Evolutionary conservation across 2,329 filamentous ascomycete genomes (phyloP), one percentile per base, ranked within the genome.

Genomic region (Neopestalotiopsis rosae): DNA sequence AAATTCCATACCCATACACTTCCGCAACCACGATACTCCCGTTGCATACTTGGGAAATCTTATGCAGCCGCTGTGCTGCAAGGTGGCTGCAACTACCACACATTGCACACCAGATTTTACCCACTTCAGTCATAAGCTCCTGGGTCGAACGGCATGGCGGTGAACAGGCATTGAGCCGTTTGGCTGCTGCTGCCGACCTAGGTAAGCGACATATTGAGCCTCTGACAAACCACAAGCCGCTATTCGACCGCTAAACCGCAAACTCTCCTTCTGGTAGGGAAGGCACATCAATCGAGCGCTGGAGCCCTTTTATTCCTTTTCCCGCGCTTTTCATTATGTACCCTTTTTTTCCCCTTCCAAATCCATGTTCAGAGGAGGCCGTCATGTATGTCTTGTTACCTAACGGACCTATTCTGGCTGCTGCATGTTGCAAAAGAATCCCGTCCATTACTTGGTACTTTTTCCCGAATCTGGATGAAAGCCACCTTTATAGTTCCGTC

Each of bases 161-260:
- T 79, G 77, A 79, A 73, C 73, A 77, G 77, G 77, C 75, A 77
- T 74, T 69, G 72, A 79, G 77, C 76, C 77, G 78, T 79, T 79
- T 79, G 78, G 78, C 74, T 76, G 59, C 32, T 62, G 59, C 59
- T 17, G 13, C 59, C 59, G 59, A 71, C 64, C 65, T 72, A 69
- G 72, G 72, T 75, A 75, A 74, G 71, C 70, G 71, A 62, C 59
- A 20, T 59, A 24, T 34, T 62, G 59, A 62, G 59, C 72, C 72
- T 73, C 73, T 72, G 73, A 74, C 72, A 75, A 75, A 74, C 73
- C 72, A 72, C 63, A 70, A 67, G 32, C 58, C 69, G 69, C 61
- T 69, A 72, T 71, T 72, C 69, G 71, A 73, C 67, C 67, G 66
- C 67, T 20, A 59, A 67, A 64, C 67, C 68, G 68, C 68, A 71